Conservation (phyloP, 2,329 filamentous ascomycete species). For the Aspergillus pseudoviridinutans region DNA sequence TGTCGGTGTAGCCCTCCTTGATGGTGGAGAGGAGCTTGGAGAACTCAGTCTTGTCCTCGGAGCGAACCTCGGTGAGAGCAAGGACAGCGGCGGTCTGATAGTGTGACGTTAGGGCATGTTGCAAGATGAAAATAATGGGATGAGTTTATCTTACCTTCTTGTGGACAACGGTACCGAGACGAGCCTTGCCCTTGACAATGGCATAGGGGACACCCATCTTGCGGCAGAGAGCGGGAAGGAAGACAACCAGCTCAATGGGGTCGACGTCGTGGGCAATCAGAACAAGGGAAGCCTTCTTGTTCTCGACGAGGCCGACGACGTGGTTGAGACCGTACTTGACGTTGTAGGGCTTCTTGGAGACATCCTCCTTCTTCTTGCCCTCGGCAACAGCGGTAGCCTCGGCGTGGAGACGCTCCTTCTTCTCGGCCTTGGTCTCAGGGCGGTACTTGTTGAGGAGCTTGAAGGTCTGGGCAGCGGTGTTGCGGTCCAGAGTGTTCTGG, state of each 20-base stretch:
- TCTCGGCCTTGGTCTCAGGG: constrained; percentile 97
- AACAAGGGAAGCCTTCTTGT: constrained; percentile 99
- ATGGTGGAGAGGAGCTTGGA: constrained; percentile 93
- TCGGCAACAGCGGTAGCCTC: constrained; percentile 97
- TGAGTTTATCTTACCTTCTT: constrained; percentile 70
- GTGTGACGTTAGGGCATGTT: constrained; percentile 15
- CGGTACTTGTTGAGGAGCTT: constrained; percentile 99
- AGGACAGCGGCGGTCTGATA: constrained; percentile 86
- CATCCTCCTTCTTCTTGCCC: constrained; percentile 99
- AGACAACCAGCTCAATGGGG: constrained; percentile 98
- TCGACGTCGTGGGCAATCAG: constrained; percentile 99
- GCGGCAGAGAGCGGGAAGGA: constrained; percentile 97
- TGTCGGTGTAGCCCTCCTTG: constrained; percentile 97
- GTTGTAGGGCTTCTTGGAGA: constrained; percentile 98
- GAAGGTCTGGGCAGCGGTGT: constrained; percentile 94
- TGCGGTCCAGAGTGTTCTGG: constrained; percentile 93
- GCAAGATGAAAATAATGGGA: not conserved
- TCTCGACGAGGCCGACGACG: constrained; percentile 94
- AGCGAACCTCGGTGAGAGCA: constrained; percentile 91
- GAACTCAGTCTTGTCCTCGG: constrained; percentile 97
- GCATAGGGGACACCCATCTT: constrained; percentile 99
- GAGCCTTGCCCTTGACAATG: constrained; percentile 99
- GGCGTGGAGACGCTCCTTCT: constrained; percentile 99
- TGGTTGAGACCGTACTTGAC: constrained; percentile 99
- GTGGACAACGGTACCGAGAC: constrained; percentile 97